Evolutionary conservation across 371 early-diverging fungal species (phyloP), one percentile per base, ranked within the genome.

Genomic region (Mortierella sp.): DNA sequence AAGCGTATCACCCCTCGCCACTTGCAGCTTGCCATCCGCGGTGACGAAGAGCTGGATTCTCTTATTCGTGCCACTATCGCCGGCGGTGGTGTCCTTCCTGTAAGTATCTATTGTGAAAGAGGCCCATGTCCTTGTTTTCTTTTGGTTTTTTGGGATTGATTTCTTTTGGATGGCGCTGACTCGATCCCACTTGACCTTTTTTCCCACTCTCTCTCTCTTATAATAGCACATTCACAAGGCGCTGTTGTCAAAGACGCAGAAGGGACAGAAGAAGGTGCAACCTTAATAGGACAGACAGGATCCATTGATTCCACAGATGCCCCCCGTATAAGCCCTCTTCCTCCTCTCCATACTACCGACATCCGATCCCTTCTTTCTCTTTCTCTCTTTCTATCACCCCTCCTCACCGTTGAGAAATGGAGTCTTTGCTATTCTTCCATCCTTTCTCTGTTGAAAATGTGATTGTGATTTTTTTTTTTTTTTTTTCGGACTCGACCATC

Each of bases 1-100:
- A 96, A 94, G 83, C 90, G 96, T 74, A 96, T 96, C 71, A 93
- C 93, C 29, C 96, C 96, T 23, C 86, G 96, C 75, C 96, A 96
- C 81, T 83, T 96, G 81, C 96, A 96, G 75, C 82, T 96, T 43
- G 96, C 96, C 59, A 96, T 96, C 75, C 91, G 96, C 66, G 95
- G 95, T 64, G 96, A 96, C 80, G 96, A 96, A 81, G 96, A 96
- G 76, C 84, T 96, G 75, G 95, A 96, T 80, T 84, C 91, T 45
- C 85, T 96, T 64, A 93, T 96, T 79, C 90, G 91, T 69, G 95
- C 95, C 29, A 96, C 96, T 47, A 96, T 96, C 82, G 95, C 96
- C 30, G 95, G 94, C 64, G 96, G 96, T 83, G 94, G 93, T 88
- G 94, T 93, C 25, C 81, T 91, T 65, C 90, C 90, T 70, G 83